Conservation (phyloP, 1,139 yeast genomes). For the Yamadazyma triangularis region DNA sequence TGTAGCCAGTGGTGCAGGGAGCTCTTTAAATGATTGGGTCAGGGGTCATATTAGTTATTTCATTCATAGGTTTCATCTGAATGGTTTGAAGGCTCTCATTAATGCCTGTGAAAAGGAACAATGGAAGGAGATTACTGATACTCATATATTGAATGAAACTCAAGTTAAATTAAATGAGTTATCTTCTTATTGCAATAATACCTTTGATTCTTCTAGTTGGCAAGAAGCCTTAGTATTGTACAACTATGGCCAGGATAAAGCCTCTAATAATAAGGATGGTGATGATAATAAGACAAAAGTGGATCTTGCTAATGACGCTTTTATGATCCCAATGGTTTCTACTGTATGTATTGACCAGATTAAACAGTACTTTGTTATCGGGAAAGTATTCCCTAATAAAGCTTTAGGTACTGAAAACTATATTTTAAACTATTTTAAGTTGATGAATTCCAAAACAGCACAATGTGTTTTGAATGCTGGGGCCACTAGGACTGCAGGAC, state of each 20-base stretch:
- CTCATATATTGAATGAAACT: conserved; percentile 25
- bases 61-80: conserved; percentile 53
- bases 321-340: conserved; percentile 42
- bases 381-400: conserved; percentile 45
- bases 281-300: conserved; percentile 23
- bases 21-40: conserved; percentile 58
- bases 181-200: conserved; percentile 41
- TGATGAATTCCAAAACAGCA: conserved; percentile 52
- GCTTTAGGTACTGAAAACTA: conserved; percentile 32
- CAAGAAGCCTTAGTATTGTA: conserved; percentile 43
- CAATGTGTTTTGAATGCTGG: conserved; percentile 73
- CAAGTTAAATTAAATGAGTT: conserved; percentile 58
- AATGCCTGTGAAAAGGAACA: conserved; percentile 58
- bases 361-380: conserved; percentile 47
- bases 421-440: conserved; percentile 47
- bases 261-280: conserved; percentile 1
- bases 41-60: conserved; percentile 65
- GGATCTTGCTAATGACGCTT: conserved; percentile 32
- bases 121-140: conserved; percentile 64
- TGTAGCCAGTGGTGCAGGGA: conserved; percentile 47
- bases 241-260: conserved; percentile 9
- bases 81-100: conserved; percentile 41
- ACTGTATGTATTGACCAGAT: conserved; percentile 31
- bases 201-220: conserved; percentile 22
- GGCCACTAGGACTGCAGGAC: conserved; percentile 71